Conservation (phyloP, 148 eudicot genomes). For the Cornus kousa region DNA sequence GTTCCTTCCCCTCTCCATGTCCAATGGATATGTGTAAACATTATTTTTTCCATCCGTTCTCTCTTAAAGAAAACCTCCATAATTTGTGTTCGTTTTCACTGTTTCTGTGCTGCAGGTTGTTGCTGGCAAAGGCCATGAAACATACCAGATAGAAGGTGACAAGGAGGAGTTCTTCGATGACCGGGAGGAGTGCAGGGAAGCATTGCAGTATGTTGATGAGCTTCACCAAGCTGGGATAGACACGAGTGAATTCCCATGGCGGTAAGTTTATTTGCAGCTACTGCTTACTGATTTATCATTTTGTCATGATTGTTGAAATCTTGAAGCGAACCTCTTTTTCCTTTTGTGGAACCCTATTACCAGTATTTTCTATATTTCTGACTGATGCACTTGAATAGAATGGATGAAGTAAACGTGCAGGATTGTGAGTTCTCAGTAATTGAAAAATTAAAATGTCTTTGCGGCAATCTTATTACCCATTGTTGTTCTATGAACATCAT, state of each 20-base stretch:
- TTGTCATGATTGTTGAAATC: not conserved
- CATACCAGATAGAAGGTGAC: slow-evolving; percentile 72
- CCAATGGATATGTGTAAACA: not conserved
- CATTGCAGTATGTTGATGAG: slow-evolving; percentile 91
- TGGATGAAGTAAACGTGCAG: not conserved
- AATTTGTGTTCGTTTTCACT: not conserved
- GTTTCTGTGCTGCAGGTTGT: slow-evolving; percentile 60
- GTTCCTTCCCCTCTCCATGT: not conserved
- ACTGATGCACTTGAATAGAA: slow-evolving; percentile 1
- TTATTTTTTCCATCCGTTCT: not conserved
- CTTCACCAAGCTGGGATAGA: slow-evolving; percentile 98
- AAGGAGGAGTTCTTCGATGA: slow-evolving; percentile 88
- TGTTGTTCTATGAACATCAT: not conserved
- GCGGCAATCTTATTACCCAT: not conserved
- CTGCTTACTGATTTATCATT: not conserved
- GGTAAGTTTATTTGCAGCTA: slow-evolving; percentile 41
- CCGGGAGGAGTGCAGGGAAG: slow-evolving; percentile 94
- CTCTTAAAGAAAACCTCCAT: not conserved
- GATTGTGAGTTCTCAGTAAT: not conserved
- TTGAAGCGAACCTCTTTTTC: not conserved
- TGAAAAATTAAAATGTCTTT: not conserved
- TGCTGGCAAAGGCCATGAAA: slow-evolving; percentile 93
- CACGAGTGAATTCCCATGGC: slow-evolving; percentile 98
- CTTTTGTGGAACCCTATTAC: not conserved
- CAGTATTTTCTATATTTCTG: not conserved